Percentiles rank a stretch among this genome's conserved stretches.
phyloP scores from a whole-genome alignment of 176 grass and related monocot species.

The Coix lacrymajobi region DNA sequence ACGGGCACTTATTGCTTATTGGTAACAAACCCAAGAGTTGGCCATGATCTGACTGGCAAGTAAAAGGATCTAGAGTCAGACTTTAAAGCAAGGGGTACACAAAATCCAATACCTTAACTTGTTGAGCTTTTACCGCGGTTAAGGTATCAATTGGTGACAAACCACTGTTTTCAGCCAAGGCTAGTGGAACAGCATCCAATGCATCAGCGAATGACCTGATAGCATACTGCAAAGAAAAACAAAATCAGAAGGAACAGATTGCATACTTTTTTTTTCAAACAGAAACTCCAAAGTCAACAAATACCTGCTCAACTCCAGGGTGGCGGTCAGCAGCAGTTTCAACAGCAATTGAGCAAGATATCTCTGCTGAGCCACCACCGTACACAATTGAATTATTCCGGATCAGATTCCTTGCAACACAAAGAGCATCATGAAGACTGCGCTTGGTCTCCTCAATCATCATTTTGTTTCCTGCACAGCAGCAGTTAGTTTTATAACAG shows the following conservation, averaged over 20 bases:
- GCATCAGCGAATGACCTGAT: conserved; percentile 91
- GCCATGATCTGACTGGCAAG: neutral
- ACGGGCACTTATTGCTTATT: neutral
- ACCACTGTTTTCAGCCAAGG: conserved; percentile 85
- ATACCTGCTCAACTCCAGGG: conserved; percentile 85
- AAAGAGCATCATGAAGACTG: conserved; percentile 77
- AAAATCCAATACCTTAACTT: conserved; percentile 62
- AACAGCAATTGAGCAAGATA: conserved; percentile 77
- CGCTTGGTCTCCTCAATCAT: conserved; percentile 90
- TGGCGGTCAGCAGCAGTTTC: conserved; percentile 67
- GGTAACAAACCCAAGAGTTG: neutral
- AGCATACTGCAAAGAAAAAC: conserved; percentile 64
- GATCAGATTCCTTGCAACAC: conserved; percentile 85
- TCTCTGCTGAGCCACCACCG: conserved; percentile 79
- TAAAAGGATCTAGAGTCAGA: neutral
- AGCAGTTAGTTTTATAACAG: conserved; percentile 2
- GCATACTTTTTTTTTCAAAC: conserved; percentile 1
- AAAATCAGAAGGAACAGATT: neutral
- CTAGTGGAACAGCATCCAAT: conserved; percentile 74
- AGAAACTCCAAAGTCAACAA: neutral
- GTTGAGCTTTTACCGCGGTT: conserved; percentile 80
- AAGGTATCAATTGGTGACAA: conserved; percentile 75
- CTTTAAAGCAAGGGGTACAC: neutral
- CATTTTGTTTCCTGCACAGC: conserved; percentile 79
- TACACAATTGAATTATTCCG: conserved; percentile 78